Conservation (phyloP, 108 stramenopile species). For the Discostella stelligeroides region DNA sequence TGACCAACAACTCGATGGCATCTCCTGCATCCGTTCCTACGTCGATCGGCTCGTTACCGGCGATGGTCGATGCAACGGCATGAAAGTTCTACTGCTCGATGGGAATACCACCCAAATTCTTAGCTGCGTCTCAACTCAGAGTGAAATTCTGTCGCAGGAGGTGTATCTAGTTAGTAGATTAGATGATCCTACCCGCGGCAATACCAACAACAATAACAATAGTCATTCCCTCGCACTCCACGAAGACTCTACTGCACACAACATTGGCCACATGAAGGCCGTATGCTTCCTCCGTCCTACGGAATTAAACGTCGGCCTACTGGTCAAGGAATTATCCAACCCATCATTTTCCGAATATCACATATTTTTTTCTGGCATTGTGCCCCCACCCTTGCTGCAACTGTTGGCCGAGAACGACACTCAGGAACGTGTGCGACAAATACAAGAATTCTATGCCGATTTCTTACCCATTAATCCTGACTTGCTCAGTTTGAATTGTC, state of each 20-base stretch:
- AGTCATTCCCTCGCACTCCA: conserved; percentile 50
- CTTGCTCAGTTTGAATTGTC: conserved; percentile 88
- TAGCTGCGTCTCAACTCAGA: conserved; percentile 87
- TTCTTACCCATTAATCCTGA: conserved; percentile 96
- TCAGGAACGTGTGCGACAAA: conserved; percentile 85
- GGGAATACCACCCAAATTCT: conserved; percentile 88
- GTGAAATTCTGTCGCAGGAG: conserved; percentile 85
- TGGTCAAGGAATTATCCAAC: conserved; percentile 76
- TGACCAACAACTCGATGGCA: conserved; percentile 65
- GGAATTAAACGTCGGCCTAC: conserved; percentile 69
- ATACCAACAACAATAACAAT: conserved; percentile 5
- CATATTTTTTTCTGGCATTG: conserved; percentile 94
- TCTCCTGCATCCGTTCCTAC: conserved; percentile 78
- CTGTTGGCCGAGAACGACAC: conserved; percentile 91
- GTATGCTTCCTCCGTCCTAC: conserved; percentile 95
- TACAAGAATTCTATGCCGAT: conserved; percentile 98
- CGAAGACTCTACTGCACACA: conserved; percentile 38
- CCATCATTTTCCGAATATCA: conserved; percentile 96
- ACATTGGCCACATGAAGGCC: conserved; percentile 89
- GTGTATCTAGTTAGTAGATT: conserved; percentile 84
- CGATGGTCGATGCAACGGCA: conserved; percentile 75
- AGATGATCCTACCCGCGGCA: conserved; percentile 48
- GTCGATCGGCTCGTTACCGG: conserved; percentile 89
- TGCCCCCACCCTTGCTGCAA: conserved; percentile 73
- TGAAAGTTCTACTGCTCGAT: conserved; percentile 97